phyloP scores from a whole-genome alignment of 75 land plant species.

The Sequoiadendron giganteum region DNA sequence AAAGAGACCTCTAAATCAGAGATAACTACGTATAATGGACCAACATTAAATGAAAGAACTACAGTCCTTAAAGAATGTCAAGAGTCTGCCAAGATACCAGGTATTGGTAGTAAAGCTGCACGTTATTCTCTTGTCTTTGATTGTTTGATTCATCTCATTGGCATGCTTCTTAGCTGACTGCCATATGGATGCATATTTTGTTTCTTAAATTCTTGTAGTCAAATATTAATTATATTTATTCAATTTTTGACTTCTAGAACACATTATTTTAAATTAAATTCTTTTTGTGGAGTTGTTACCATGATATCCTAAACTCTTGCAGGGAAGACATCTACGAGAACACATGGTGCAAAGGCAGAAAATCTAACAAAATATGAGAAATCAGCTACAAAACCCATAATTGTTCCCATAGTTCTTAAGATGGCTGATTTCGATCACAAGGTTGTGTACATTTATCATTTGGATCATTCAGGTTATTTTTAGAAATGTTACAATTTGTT shows the following conservation, averaged over 20 bases:
- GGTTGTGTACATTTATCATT: slow-evolving; percentile 35
- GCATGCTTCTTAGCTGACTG: not conserved
- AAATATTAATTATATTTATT: not conserved
- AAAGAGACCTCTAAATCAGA: not conserved
- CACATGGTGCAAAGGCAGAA: slow-evolving; percentile 11
- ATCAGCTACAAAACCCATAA: slow-evolving; percentile 58
- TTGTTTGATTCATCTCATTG: not conserved
- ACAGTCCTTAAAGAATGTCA: not conserved
- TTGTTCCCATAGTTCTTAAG: slow-evolving; percentile 85
- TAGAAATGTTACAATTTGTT: not conserved
- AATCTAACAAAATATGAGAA: slow-evolving; percentile 30
- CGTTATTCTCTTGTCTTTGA: not conserved
- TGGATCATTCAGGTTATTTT: not conserved
- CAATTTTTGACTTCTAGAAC: not conserved
- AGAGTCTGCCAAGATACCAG: not conserved
- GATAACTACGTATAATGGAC: not conserved
- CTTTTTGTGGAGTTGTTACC: not conserved
- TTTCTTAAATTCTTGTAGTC: not conserved
- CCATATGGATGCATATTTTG: not conserved
- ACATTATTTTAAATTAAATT: not conserved
- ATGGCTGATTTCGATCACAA: slow-evolving; percentile 98
- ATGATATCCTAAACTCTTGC: not conserved
- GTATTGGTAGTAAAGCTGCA: not conserved
- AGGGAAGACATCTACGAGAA: slow-evolving; percentile 32
- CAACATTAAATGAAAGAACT: not conserved